phyloP scores from a whole-genome alignment of 176 grass and related monocot species.

The Avena eriantha region DNA sequence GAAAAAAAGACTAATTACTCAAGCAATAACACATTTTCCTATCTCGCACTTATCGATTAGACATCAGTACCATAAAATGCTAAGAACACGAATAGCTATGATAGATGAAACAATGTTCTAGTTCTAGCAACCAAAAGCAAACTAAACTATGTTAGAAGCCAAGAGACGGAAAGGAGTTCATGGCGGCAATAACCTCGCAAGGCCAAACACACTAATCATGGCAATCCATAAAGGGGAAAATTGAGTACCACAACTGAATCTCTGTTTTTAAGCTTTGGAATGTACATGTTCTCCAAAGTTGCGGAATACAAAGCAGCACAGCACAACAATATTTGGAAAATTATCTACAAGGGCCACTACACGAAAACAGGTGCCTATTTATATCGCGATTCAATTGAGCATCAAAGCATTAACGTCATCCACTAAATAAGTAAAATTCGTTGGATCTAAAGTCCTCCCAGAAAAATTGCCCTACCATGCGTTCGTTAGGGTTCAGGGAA shows the following conservation, averaged over 20 bases:
- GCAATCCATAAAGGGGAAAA: background rate
- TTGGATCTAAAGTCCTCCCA: background rate
- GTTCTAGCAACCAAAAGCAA: background rate
- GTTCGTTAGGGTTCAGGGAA: background rate
- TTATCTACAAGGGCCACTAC: background rate
- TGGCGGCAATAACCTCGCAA: background rate
- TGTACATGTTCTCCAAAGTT: background rate
- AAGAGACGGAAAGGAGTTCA: background rate
- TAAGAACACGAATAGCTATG: background rate
- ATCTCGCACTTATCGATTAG: background rate
- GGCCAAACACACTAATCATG: background rate
- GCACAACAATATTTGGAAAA: constrained; percentile 5
- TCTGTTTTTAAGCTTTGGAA: background rate
- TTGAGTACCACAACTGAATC: background rate
- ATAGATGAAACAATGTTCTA: constrained; percentile 34
- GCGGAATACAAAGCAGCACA: background rate
- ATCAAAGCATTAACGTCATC: background rate
- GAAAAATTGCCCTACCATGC: background rate
- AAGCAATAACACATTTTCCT: constrained; percentile 17
- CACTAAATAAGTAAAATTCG: background rate
- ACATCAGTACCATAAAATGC: background rate
- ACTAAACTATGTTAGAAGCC: background rate
- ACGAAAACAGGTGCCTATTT: background rate
- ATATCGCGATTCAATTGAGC: background rate
- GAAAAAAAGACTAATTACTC: background rate